Base-by-base conservation (phyloP, 2,329 filamentous ascomycete species). In the Dichotomopilus funicola region DNA sequence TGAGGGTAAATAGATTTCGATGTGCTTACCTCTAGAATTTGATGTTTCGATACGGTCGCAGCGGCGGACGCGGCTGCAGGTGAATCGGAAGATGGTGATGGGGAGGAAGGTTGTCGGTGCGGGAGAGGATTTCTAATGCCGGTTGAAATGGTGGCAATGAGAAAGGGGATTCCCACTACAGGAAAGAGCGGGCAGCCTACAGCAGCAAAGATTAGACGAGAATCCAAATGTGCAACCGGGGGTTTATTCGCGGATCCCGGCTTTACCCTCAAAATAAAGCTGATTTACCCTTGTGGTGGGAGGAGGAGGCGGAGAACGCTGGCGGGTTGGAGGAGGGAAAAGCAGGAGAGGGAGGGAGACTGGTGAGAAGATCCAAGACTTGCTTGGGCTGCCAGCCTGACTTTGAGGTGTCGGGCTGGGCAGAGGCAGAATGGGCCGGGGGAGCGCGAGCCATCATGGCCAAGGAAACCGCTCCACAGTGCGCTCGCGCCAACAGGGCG, bases 221-320 rank as follows among this genome's bases (percentile, higher is more conserved):
- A 57, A 51, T 51, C 40, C 49, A 34, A 43, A 42, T 35, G n/a
- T 11, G 34, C 19, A 37, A 57, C 40, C 27, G 19, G 36, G 38
- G 45, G 11, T 49, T 34, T 31, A 45, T 45, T 19, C 38, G 48
- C 5, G 38, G 46, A 34, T 33, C 35, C 40, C 13, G n/a, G 40
- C 46, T 57, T 59, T 62, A 61, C 54, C 60, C 54, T 60, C 53
- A 51, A 43, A 53, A 46, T 33, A 46, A 52, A 10, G 48, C 37
- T 43, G 54, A 45, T 50, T 42, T 31, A 53, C 40, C 59, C 51
- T 51, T 59, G 55, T 59, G 46, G 58, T 54, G 45, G 43, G 11
- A 19, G 53, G 54, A 47, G 19, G 19, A 3, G 49, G 54, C 37
- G 50, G 40, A 47, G 46, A 40, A 50, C 53, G 53, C 51, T 44